Evolutionary conservation across 2,329 filamentous ascomycete species (phyloP), one percentile per base, ranked within the genome.

Genomic region (Sclerotinia subarctica): DNA sequence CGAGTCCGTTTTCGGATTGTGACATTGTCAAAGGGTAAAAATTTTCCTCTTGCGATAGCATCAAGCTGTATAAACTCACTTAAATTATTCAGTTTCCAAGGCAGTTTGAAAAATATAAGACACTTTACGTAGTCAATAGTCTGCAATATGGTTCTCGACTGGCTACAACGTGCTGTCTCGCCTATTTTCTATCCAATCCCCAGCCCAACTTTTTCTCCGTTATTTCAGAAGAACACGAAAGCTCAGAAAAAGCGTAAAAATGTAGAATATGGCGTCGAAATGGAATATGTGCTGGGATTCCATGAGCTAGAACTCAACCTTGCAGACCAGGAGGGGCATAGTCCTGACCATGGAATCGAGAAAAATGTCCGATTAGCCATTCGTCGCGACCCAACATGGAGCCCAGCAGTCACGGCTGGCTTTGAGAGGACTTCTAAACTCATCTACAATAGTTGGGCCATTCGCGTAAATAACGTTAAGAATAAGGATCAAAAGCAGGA

Each of bases 221-320:
- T 2, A 26, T 0, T 10, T 1, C 13, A 26, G 59, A n/a, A 42
- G 8, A 51, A 32, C 5, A 0, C 0, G 4, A 19, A 51, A 11
- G 26, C 29, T 24, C 53, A 13, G 35, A 24, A 42, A 15, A 26
- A 15, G 21, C 59, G 46, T 24, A 63, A 17, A 24, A 51, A 24
- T 42, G 11, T 70, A 59, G 67, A 63, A 5, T 75, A 71, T 58
- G 70, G 74, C 10, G 56, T 75, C 5, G 72, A 74, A 68, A 44
- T 75, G 32, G 74, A 75, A 60, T 71, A 72, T 19, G 69, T 75
- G 3, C 71, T 73, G 53, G 72, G 72, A 13, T 75, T 73, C 49
- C 69, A 71, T 46, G 68, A 73, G 49, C 52, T 68, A 35, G 62
- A 73, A 51, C 62, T 73, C 17, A 13, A 54, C 15, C 70, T 74